A percentile compares a stretch with the other conserved stretches of the same genome.
phyloP scores from a whole-genome alignment of 2,329 filamentous ascomycete species.

The Herpotrichia juniperi region DNA sequence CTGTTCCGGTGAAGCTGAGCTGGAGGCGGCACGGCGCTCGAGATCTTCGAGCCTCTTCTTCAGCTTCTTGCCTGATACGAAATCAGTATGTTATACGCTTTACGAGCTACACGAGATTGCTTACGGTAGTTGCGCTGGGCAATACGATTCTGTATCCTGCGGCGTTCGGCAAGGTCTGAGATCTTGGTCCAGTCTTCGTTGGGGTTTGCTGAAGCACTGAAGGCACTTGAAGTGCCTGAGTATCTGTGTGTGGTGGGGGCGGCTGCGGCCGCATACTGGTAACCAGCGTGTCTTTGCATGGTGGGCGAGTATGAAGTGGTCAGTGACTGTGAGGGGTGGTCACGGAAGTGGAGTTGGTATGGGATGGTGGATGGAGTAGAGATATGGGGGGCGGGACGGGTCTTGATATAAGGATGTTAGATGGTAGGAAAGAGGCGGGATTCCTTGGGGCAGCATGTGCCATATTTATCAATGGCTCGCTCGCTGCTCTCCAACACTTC shows the following conservation, averaged over 20 bases:
- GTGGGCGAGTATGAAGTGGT: slow-evolving; percentile 20
- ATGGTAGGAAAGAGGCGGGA: slow-evolving; percentile 17
- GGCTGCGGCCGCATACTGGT: slow-evolving; percentile 49
- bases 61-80: slow-evolving; percentile 78
- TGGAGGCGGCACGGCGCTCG: slow-evolving; percentile 75
- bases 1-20: slow-evolving; percentile 65
- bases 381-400: slow-evolving; percentile 17
- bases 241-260: slow-evolving; percentile 63
- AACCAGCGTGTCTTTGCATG: slow-evolving; percentile 54
- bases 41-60: slow-evolving; percentile 88
- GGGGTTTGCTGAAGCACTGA: slow-evolving; percentile 90
- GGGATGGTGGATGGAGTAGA: slow-evolving; percentile 13
- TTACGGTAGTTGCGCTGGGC: slow-evolving; percentile 96
- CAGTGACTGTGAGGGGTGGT: slow-evolving; percentile 13
- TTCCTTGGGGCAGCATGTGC: slow-evolving; percentile 27
- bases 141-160: slow-evolving; percentile 96
- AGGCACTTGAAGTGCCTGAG: slow-evolving; percentile 88
- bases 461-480: slow-evolving; percentile 33
- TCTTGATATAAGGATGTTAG: slow-evolving; percentile 7
- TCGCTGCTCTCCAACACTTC: slow-evolving; percentile 9
- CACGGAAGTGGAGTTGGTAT: slow-evolving; percentile 24
- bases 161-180: slow-evolving; percentile 90
- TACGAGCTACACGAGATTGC: slow-evolving; percentile 43
- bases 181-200: slow-evolving; percentile 99
- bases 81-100: slow-evolving; percentile 22